Evolutionary conservation across 768 basidiomycete species (phyloP).

Genomic region (Tricholoma furcatifolium): DNA sequence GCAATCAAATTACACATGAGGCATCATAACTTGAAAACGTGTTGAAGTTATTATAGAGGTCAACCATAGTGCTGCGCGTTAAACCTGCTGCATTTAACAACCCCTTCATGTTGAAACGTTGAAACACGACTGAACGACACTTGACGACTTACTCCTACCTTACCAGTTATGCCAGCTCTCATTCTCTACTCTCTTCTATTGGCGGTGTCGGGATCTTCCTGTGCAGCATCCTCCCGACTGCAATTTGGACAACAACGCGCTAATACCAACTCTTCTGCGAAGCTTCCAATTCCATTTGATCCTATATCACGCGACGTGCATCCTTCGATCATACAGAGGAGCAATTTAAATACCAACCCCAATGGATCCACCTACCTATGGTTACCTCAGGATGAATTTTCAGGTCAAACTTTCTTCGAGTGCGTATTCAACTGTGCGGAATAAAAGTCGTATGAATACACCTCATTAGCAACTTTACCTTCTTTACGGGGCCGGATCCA

Average conservation of each 20-base stretch:
- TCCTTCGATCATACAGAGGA: slow-evolving; percentile 18
- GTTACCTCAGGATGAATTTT: slow-evolving; percentile 66
- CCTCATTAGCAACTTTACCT: slow-evolving; percentile 48
- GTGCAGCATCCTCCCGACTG: slow-evolving; percentile 11
- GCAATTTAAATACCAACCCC: slow-evolving; percentile 36
- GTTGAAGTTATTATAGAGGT: background rate
- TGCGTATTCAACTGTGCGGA: slow-evolving; percentile 32
- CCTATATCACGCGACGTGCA: background rate
- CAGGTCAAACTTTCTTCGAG: slow-evolving; percentile 71
- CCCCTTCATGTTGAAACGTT: slow-evolving; percentile 2
- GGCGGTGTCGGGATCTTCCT: background rate
- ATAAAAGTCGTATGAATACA: slow-evolving; percentile 1
- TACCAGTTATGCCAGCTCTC: slow-evolving; percentile 7
- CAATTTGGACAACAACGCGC: slow-evolving; percentile 2
- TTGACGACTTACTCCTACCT: background rate
- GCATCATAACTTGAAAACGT: slow-evolving; percentile 7
- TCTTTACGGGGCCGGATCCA: slow-evolving; percentile 62
- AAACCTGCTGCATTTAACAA: background rate
- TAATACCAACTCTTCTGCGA: background rate
- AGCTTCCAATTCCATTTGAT: background rate
- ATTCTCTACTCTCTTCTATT: slow-evolving; percentile 3
- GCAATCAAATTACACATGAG: slow-evolving; percentile 12
- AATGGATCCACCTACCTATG: slow-evolving; percentile 58
- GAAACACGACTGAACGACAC: background rate
- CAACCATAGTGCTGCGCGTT: background rate